Conservation (phyloP, 2,329 filamentous ascomycete genomes). For the Trichoderma cornu-damae region DNA sequence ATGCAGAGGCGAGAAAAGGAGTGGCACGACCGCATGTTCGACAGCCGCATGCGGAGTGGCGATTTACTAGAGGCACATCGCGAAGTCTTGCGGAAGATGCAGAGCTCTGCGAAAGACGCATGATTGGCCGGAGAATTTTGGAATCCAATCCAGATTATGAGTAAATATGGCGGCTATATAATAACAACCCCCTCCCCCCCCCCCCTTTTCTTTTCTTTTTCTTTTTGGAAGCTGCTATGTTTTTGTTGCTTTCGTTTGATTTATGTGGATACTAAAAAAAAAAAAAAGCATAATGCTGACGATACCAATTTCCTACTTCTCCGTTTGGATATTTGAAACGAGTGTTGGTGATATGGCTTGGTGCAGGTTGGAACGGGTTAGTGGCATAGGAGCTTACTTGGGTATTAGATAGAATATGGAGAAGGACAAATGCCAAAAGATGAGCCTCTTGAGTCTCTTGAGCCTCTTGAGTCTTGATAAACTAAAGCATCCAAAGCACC, state of each 20-base stretch:
- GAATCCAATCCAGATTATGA: neutral
- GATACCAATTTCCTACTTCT: neutral
- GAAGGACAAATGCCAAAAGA: neutral
- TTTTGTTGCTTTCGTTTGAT: neutral
- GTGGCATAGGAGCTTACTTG: too few species aligned
- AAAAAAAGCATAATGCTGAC: neutral
- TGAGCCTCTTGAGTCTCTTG: too few species aligned
- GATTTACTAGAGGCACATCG: slow-evolving; percentile 72
- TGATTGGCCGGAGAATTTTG: neutral
- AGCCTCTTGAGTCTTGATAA: too few species aligned
- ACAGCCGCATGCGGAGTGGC: slow-evolving; percentile 70
- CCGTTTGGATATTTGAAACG: neutral
- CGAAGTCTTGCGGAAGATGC: slow-evolving; percentile 75
- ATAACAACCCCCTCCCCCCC: too few species aligned
- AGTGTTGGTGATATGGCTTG: neutral
- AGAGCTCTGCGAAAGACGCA: slow-evolving; percentile 43
- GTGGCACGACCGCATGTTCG: slow-evolving; percentile 58
- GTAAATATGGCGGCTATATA: neutral
- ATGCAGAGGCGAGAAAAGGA: slow-evolving; percentile 53
- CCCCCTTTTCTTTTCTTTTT: neutral
- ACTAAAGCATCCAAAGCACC: too few species aligned
- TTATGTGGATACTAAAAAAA: neutral
- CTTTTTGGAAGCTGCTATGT: neutral
- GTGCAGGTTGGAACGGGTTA: too few species aligned
- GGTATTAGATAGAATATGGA: neutral